phyloP scores from a whole-genome alignment of 305 asterid genomes.

The Caryopteris hybrid region DNA sequence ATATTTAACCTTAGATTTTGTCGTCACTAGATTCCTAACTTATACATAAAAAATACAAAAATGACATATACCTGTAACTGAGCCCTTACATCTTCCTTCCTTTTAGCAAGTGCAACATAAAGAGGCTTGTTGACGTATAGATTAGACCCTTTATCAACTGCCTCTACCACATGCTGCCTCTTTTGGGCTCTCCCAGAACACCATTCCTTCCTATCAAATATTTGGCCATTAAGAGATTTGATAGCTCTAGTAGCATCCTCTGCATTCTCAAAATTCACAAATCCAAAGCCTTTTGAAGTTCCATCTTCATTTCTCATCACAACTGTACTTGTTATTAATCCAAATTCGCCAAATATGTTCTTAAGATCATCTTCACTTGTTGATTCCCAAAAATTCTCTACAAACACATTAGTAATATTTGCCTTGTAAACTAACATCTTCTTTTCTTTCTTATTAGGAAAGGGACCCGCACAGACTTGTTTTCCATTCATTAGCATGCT shows the following conservation, averaged over 20 bases:
- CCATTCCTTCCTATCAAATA: constrained; percentile 58
- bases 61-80: background rate
- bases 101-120: constrained; percentile 47
- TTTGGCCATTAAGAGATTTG: constrained; percentile 60
- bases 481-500: constrained; percentile 82
- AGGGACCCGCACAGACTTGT: constrained; percentile 63
- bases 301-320: constrained; percentile 81
- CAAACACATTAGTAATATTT: constrained; percentile 65
- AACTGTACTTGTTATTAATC: constrained; percentile 50
- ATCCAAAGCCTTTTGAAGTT: constrained; percentile 74
- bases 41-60: background rate
- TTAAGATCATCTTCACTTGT: constrained; percentile 60
- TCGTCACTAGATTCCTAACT: background rate
- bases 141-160: constrained; percentile 59
- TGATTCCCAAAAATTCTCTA: constrained; percentile 64
- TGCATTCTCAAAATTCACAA: constrained; percentile 75
- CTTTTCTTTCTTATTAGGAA: constrained; percentile 70
- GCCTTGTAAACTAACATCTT: constrained; percentile 51
- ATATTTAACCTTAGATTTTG: background rate
- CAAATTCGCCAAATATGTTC: constrained; percentile 64
- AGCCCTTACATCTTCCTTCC: constrained; percentile 47
- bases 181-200: constrained; percentile 68
- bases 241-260: constrained; percentile 86
- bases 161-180: constrained; percentile 58
- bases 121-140: constrained; percentile 50